Conservation (phyloP, 148 eudicot species). For the Amaranthus cruentus region DNA sequence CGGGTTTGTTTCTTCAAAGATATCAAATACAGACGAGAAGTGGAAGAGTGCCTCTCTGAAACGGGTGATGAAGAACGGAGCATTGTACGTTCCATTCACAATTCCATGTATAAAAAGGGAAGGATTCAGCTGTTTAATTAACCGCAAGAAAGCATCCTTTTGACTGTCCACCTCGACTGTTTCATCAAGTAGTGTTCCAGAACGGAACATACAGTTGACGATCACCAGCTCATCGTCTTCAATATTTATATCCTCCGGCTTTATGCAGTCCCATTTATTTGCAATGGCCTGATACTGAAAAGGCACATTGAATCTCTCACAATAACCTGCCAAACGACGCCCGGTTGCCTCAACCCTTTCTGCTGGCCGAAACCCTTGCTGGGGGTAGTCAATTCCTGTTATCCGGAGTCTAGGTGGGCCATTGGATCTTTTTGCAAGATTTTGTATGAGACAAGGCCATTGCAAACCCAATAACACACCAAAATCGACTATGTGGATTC, state of each 20-base stretch:
- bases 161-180: slow-evolving; percentile 40
- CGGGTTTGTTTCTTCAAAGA: slow-evolving; percentile 37
- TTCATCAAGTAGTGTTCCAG: slow-evolving; percentile 40
- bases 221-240: slow-evolving; percentile 38
- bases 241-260: slow-evolving; percentile 31
- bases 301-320: slow-evolving; percentile 45
- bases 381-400: slow-evolving; percentile 47
- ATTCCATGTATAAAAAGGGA: slow-evolving; percentile 43
- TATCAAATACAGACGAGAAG: slow-evolving; percentile 36
- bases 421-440: slow-evolving; percentile 25
- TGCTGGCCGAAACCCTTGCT: slow-evolving; percentile 46
- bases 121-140: slow-evolving; percentile 42
- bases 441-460: slow-evolving; percentile 43
- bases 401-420: slow-evolving; percentile 43
- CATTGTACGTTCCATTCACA: slow-evolving; percentile 45
- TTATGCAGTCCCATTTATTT: slow-evolving; percentile 35
- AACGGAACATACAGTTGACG: slow-evolving; percentile 39
- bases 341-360: slow-evolving; percentile 44
- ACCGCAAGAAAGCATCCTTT: slow-evolving; percentile 41
- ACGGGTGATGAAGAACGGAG: slow-evolving; percentile 57
- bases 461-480: slow-evolving; percentile 38
- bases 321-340: slow-evolving; percentile 37
- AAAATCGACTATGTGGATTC: slow-evolving; percentile 43
- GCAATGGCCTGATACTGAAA: slow-evolving; percentile 38
- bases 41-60: slow-evolving; percentile 47